Evolutionary conservation across 495 filamentous ascomycete species (phyloP), one percentile per base, ranked within the genome.

Genomic region (Wilcoxina mikolae): DNA sequence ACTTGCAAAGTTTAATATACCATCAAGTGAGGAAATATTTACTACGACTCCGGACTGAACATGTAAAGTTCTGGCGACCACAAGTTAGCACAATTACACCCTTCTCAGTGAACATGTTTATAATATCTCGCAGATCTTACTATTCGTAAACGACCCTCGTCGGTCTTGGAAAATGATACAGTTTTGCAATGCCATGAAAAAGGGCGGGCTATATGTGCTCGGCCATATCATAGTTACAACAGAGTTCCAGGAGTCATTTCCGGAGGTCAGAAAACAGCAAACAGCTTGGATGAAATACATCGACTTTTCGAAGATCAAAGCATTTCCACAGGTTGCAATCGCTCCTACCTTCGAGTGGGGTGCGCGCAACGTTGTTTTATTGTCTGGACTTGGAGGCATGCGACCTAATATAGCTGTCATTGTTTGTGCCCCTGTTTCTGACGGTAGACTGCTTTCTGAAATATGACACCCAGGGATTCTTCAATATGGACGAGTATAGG

Each of bases 1-100:
- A 54, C 25, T n/a, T 2, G 45, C 33, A 10, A 24, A 54, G 81
- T 63, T 69, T 94, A 51, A 94, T 94, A 46, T 94, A 91, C 60
- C 87, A 94, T 59, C 87, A 94, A 69, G 87, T 94, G 4, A 77
- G 87, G 48, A 94, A 94, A 61, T 94, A 94, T 58, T 68, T 94
- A 17, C 71, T 94, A 43, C 77, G 87, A 23, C 72, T 94, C 9
- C 81, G 80, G 35, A 85, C 87, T 55, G 86, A 93, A 56, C 87
- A 94, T 61, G 87, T 94, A 66, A 94, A 94, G 60, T 91, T 89
- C 65, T 93, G 86, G 86, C 75, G 86, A 38, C 86, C 86, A 0
- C 87, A 82, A 61, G 63, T 65, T 56, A 10, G 50, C 11, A 42
- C 22, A 9, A 2, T 22, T 15, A 11, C 18, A 38, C n/a, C 17